These are phyloP conservation scores for Pedinophyceae sp. DNA, from an alignment of 139 green algal genomes.

Conservation along the genomic window DNA sequence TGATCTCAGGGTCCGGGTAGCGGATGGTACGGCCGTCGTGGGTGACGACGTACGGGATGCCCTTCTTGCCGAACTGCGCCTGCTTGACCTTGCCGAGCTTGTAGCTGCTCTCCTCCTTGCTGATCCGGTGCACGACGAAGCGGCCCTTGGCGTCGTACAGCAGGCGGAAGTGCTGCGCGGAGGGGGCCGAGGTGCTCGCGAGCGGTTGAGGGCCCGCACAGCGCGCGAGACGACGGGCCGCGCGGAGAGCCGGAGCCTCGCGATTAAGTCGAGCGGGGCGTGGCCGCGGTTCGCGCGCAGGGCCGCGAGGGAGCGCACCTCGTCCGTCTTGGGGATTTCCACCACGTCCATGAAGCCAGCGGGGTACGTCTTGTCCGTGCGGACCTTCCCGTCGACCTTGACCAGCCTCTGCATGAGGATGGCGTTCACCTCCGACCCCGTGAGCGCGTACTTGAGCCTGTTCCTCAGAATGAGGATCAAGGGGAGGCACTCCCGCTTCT, in stretches of 20 bases:
- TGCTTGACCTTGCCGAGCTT: constrained; percentile 92
- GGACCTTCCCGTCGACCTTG: constrained; percentile 92
- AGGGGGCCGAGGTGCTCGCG: no score
- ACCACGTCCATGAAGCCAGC: constrained; percentile 98
- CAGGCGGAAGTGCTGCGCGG: constrained; percentile 76
- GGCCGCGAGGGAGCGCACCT: no score
- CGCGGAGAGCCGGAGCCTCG: no score
- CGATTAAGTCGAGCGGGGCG: no score
- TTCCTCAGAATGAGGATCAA: constrained; percentile 93
- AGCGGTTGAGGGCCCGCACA: no score
- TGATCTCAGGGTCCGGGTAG: constrained; percentile 95
- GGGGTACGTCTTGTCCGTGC: constrained; percentile 91
- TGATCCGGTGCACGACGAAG: constrained; percentile 96
- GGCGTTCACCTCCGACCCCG: constrained; percentile 78
- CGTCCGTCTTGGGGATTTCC: constrained; percentile 87
- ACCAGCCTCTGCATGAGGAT: constrained; percentile 97
- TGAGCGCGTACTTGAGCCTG: constrained; percentile 98
- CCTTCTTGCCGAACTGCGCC: constrained; percentile 74
- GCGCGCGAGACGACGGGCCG: no score
- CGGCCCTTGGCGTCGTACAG: constrained; percentile 96
- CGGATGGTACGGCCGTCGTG: constrained; percentile 95
- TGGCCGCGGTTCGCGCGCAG: no score
- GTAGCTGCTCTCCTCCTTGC: constrained; percentile 82
- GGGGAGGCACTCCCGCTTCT: constrained; percentile 93
- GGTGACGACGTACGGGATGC: constrained; percentile 81